A percentile compares a stretch with the other conserved stretches of the same genome.
These are phyloP conservation scores for Aspergillus thermomutatus DNA, from an alignment of 2,329 filamentous ascomycete species.

Conservation along the genomic window DNA sequence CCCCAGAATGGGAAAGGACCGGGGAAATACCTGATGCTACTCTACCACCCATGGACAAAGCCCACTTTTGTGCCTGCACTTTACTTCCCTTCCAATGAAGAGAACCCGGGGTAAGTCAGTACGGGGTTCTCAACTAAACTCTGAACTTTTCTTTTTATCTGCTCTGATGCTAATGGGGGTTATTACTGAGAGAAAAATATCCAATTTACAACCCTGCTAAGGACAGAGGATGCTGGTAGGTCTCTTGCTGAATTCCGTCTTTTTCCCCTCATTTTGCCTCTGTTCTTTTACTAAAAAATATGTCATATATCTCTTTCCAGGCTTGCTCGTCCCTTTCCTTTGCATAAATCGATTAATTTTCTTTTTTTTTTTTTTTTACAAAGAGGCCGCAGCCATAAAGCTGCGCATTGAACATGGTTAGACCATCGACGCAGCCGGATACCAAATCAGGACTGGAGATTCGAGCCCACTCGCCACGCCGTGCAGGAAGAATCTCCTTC, in stretches of 20 bases:
- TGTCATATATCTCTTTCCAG: neutral
- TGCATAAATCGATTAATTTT: neutral
- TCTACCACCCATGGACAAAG: conserved; percentile 2
- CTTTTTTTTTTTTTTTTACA: neutral
- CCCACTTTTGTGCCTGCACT: neutral
- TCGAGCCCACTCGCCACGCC: conserved; percentile 9
- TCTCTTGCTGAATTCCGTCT: neutral
- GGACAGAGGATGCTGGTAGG: neutral
- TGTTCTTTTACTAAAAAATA: neutral
- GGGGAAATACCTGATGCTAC: conserved; percentile 3
- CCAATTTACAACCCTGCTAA: neutral
- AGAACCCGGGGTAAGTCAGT: neutral
- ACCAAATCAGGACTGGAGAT: conserved; percentile 8
- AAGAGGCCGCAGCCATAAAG: neutral
- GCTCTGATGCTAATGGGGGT: too few species aligned
- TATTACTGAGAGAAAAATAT: too few species aligned
- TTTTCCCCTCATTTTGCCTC: neutral
- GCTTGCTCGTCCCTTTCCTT: neutral
- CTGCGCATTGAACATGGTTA: conserved; percentile 1
- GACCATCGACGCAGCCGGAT: conserved; percentile 7
- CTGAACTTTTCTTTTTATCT: neutral
- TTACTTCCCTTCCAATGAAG: neutral
- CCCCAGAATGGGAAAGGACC: conserved; percentile 10
- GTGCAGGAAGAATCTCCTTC: neutral
- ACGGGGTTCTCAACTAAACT: neutral